These are phyloP conservation scores for Penicillium brasilianum DNA, from an alignment of 2,329 filamentous ascomycete species.

Conservation along the genomic window DNA sequence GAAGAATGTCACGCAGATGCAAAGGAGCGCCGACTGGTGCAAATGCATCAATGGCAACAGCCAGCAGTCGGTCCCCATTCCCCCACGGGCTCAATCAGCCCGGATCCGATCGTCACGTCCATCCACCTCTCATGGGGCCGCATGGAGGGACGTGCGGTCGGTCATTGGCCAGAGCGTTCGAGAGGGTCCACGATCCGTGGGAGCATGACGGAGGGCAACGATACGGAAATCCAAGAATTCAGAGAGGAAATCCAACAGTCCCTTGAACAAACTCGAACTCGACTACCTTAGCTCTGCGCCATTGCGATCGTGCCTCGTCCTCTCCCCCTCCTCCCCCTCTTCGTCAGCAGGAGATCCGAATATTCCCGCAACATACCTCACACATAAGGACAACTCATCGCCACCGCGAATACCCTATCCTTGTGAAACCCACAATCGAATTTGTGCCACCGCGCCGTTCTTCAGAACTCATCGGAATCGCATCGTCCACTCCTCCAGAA, in stretches of 20 bases:
- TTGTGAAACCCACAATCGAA: slow-evolving; percentile 26
- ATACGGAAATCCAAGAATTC: slow-evolving; percentile 12
- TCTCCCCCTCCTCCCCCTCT: neutral
- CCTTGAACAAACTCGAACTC: slow-evolving; percentile 4
- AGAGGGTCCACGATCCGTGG: slow-evolving; percentile 27
- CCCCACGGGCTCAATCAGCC: slow-evolving; percentile 24
- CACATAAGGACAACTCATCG: slow-evolving; percentile 25
- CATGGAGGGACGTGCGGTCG: slow-evolving; percentile 43
- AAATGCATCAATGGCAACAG: neutral
- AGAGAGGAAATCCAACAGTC: neutral
- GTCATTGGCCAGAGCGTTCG: slow-evolving; percentile 40
- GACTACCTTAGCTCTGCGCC: neutral
- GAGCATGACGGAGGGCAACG: slow-evolving; percentile 19
- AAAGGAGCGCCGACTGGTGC: neutral
- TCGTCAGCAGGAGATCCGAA: slow-evolving; percentile 3
- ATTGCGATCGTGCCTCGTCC: neutral
- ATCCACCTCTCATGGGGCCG: slow-evolving; percentile 39
- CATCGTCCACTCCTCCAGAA: slow-evolving; percentile 9
- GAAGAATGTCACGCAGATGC: slow-evolving; percentile 5
- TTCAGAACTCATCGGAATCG: neutral
- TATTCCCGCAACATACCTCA: neutral
- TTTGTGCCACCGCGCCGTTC: slow-evolving; percentile 18
- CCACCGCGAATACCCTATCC: slow-evolving; percentile 23
- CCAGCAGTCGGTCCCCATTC: slow-evolving; percentile 13
- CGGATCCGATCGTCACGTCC: slow-evolving; percentile 13